phyloP scores from a whole-genome alignment of 495 filamentous ascomycete species.

The Aspergillus hancockii region DNA sequence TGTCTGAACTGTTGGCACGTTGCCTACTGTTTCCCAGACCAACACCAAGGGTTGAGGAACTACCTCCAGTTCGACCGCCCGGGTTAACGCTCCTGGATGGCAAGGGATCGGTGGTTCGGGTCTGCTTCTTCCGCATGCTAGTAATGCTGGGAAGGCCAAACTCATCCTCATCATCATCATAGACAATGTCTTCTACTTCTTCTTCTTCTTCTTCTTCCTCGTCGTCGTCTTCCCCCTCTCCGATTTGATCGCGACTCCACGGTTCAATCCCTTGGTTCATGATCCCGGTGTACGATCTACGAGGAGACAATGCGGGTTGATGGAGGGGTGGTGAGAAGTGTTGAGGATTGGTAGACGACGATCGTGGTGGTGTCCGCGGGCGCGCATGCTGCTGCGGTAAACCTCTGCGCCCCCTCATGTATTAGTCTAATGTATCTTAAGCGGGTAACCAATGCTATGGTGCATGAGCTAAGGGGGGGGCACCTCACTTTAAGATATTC shows the following conservation, averaged over 20 bases:
- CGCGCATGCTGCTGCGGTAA: conserved; percentile 53
- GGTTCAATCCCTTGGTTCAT: conserved; percentile 72
- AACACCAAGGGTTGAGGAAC: conserved; percentile 35
- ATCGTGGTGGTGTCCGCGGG: conserved; percentile 63
- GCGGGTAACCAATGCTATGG: background rate
- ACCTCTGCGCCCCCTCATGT: conserved; percentile 45
- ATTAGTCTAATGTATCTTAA: background rate
- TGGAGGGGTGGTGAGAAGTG: conserved; percentile 55
- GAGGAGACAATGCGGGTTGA: conserved; percentile 59
- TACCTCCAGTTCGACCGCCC: conserved; percentile 34
- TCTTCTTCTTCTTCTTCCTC: conserved; percentile 57
- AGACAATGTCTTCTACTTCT: conserved; percentile 67
- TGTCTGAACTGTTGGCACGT: conserved; percentile 80
- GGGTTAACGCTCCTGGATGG: conserved; percentile 47
- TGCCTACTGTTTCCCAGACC: conserved; percentile 37
- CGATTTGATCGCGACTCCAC: conserved; percentile 66
- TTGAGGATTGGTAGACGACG: conserved; percentile 38
- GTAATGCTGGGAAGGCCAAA: conserved; percentile 90
- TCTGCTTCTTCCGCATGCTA: conserved; percentile 75
- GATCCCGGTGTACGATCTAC: conserved; percentile 73
- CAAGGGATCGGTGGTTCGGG: conserved; percentile 47
- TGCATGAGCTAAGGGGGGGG: background rate
- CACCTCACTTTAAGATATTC: conserved; percentile 84
- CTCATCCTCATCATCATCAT: conserved; percentile 89
- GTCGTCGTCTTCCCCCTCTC: conserved; percentile 19